Conservation (phyloP, 1,139 yeast genomes). For the Kodamaea arcana region DNA sequence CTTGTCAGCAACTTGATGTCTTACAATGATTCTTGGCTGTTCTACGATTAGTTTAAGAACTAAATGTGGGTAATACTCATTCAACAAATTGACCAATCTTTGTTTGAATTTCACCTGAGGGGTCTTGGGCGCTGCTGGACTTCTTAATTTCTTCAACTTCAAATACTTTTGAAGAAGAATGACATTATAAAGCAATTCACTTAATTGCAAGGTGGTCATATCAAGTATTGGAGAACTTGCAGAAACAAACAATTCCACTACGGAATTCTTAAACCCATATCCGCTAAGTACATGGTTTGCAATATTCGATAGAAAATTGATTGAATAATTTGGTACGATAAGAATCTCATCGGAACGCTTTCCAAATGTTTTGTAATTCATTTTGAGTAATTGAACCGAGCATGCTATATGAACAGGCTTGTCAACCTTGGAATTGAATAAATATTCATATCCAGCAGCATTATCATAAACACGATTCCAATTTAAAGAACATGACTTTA, state of each 20-base stretch:
- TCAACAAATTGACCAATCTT: slow-evolving; percentile 20
- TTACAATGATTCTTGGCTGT: slow-evolving; percentile 39
- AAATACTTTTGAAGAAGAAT: slow-evolving; percentile 30
- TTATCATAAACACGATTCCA: slow-evolving; percentile 27
- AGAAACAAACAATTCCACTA: slow-evolving; percentile 37
- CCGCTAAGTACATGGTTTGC: slow-evolving; percentile 35
- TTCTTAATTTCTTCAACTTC: slow-evolving; percentile 21
- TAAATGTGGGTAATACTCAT: slow-evolving; percentile 42
- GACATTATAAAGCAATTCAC: slow-evolving; percentile 34
- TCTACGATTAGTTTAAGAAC: slow-evolving; percentile 40
- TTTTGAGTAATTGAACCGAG: slow-evolving; percentile 40
- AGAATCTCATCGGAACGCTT: slow-evolving; percentile 37
- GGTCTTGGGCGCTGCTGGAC: background rate
- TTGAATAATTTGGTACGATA: slow-evolving; percentile 49
- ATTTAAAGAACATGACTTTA: slow-evolving; percentile 32
- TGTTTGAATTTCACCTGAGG: slow-evolving; percentile 6
- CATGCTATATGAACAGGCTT: slow-evolving; percentile 49
- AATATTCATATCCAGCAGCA: slow-evolving; percentile 59
- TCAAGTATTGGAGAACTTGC: slow-evolving; percentile 49
- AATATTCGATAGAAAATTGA: slow-evolving; percentile 54
- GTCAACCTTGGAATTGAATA: slow-evolving; percentile 46
- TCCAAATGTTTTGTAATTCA: slow-evolving; percentile 22
- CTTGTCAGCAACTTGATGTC: slow-evolving; percentile 23
- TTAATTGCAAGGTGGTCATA: slow-evolving; percentile 44
- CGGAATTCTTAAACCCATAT: slow-evolving; percentile 35